Conservation (phyloP, 176 grass and related monocot species). For the Carex littledalei region DNA sequence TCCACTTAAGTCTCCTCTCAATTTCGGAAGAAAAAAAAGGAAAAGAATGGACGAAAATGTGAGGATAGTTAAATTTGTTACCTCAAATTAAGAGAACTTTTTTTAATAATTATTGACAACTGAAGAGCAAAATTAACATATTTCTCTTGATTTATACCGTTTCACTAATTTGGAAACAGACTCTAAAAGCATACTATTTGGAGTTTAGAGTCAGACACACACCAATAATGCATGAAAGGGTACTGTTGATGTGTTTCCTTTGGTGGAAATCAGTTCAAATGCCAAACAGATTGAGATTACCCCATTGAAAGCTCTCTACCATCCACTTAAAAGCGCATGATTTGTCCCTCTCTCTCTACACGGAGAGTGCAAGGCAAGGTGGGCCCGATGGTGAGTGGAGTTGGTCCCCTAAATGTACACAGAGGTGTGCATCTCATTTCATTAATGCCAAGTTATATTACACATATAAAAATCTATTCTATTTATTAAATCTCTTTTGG, state of each 20-base stretch:
- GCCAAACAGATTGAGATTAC: slow-evolving; percentile 11
- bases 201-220: neutral
- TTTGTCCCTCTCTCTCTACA: neutral
- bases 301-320: slow-evolving; percentile 12
- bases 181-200: neutral
- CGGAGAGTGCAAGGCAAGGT: neutral
- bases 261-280: slow-evolving; percentile 11
- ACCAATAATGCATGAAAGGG: slow-evolving; percentile 16
- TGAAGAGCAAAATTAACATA: no score
- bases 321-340: slow-evolving; percentile 13
- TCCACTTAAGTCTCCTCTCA: no score
- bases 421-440: neutral
- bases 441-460: neutral
- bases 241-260: neutral
- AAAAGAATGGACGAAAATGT: no score
- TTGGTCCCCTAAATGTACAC: slow-evolving; percentile 20
- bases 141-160: no score
- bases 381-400: neutral
- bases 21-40: no score
- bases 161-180: neutral
- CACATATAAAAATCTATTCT: neutral
- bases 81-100: no score
- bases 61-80: no score
- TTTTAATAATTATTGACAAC: no score
- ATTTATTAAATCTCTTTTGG: no score